Evolutionary conservation across 169 alveolate genomes (phyloP).

Genomic region (Sarcocystis neurona): DNA sequence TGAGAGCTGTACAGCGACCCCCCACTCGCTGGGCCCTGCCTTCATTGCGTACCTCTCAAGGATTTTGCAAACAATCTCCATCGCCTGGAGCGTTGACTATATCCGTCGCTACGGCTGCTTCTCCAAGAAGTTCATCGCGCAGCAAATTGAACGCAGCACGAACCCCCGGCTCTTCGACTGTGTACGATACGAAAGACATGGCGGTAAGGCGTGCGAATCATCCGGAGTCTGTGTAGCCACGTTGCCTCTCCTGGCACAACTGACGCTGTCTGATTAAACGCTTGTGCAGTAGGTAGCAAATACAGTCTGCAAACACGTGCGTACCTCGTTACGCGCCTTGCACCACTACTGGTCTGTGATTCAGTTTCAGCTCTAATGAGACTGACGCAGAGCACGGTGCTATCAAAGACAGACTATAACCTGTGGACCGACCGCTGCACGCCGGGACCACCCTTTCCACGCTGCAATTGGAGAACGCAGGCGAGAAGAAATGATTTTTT

Average conservation of each 20-base stretch:
- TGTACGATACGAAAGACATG: conserved; percentile 55
- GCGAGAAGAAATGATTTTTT: too few species aligned
- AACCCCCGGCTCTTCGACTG: conserved; percentile 65
- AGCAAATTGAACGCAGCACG: conserved; percentile 43
- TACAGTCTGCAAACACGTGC: too few species aligned
- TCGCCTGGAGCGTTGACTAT: conserved; percentile 62
- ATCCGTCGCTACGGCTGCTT: conserved; percentile 60
- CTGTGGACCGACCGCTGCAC: too few species aligned
- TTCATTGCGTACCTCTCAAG: conserved; percentile 33
- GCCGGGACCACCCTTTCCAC: too few species aligned
- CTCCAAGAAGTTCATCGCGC: conserved; percentile 58
- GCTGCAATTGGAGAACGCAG: too few species aligned
- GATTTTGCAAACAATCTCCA: conserved; percentile 51
- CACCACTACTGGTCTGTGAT: too few species aligned
- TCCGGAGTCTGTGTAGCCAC: neutral
- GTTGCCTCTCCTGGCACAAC: neutral
- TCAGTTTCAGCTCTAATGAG: too few species aligned
- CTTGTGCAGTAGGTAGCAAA: neutral
- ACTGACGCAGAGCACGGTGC: too few species aligned
- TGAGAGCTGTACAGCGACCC: conserved; percentile 30
- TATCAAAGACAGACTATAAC: too few species aligned
- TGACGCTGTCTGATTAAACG: neutral
- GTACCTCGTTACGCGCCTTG: too few species aligned
- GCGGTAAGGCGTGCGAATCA: conserved; percentile 45
- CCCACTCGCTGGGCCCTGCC: conserved; percentile 34